These are phyloP conservation scores for Catunica adiposa DNA, from an alignment of 2,329 filamentous ascomycete species.

Conservation along the genomic window DNA sequence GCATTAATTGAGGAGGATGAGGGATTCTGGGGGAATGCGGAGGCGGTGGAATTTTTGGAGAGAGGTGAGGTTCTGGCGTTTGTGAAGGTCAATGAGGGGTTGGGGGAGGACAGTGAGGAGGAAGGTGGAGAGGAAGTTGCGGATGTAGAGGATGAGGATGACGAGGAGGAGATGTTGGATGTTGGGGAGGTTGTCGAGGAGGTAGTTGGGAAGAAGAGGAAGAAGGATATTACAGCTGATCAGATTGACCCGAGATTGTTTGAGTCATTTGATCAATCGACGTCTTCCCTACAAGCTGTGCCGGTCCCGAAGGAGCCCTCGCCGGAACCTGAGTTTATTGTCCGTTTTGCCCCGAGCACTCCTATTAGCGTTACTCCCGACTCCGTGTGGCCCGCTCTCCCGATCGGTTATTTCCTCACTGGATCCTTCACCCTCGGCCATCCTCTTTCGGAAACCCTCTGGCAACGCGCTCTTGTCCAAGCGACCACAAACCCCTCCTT, in stretches of 20 bases:
- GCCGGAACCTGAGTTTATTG: background rate
- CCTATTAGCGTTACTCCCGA: background rate
- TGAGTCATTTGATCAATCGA: background rate
- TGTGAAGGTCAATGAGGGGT: slow-evolving; percentile 11
- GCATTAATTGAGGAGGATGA: slow-evolving; percentile 14
- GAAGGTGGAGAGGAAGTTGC: background rate
- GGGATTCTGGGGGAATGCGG: slow-evolving; percentile 11
- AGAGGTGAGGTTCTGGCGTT: slow-evolving; percentile 11
- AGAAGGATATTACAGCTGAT: background rate
- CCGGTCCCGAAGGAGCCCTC: background rate
- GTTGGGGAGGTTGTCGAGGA: background rate
- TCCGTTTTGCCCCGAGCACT: slow-evolving; percentile 4
- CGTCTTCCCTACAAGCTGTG: background rate
- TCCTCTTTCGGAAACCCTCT: slow-evolving; percentile 10
- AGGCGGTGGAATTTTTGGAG: slow-evolving; percentile 8
- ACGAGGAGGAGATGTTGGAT: background rate
- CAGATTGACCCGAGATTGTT: slow-evolving; percentile 12
- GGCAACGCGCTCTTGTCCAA: slow-evolving; percentile 11
- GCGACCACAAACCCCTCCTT: background rate
- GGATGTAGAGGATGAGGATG: background rate
- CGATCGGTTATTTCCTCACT: background rate
- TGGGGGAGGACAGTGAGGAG: slow-evolving; percentile 1
- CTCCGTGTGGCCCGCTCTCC: slow-evolving; percentile 1
- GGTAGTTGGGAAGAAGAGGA: background rate
- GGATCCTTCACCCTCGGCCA: slow-evolving; percentile 6